These are phyloP conservation scores for Allium cepa DNA, from an alignment of 106 monocot genomes.

Conservation along the genomic window DNA sequence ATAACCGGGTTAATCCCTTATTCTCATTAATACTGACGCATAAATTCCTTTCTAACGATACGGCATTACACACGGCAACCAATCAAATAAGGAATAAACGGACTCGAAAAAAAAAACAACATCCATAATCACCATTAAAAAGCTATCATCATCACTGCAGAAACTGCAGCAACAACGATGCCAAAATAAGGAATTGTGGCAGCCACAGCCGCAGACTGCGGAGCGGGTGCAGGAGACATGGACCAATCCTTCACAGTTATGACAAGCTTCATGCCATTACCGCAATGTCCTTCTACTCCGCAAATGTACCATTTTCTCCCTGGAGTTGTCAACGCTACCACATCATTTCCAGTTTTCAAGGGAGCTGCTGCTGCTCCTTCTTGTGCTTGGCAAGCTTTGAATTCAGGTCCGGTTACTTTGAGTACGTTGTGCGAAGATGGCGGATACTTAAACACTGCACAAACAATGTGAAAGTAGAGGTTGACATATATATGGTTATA, in stretches of 20 bases:
- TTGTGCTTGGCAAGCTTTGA: background rate
- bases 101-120: too few relatives aligned
- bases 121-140: background rate
- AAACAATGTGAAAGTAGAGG: background rate
- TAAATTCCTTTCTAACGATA: too few relatives aligned
- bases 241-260: background rate
- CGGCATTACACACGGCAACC: too few relatives aligned
- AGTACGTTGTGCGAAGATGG: background rate
- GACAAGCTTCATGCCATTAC: slow-evolving; percentile 5
- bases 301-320: slow-evolving; percentile 15
- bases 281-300: background rate
- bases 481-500: background rate
- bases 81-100: too few relatives aligned
- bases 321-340: background rate
- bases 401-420: background rate
- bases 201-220: background rate
- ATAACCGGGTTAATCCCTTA: too few relatives aligned
- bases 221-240: background rate
- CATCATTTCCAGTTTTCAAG: slow-evolving; percentile 1
- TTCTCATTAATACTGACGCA: too few relatives aligned
- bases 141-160: background rate
- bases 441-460: slow-evolving; percentile 12
- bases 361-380: background rate
- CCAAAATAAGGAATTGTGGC: background rate
- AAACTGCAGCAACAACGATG: background rate